These are phyloP conservation scores for Lichtheimia corymbifera DNA, from an alignment of 371 early-diverging fungal species.

Conservation along the genomic window DNA sequence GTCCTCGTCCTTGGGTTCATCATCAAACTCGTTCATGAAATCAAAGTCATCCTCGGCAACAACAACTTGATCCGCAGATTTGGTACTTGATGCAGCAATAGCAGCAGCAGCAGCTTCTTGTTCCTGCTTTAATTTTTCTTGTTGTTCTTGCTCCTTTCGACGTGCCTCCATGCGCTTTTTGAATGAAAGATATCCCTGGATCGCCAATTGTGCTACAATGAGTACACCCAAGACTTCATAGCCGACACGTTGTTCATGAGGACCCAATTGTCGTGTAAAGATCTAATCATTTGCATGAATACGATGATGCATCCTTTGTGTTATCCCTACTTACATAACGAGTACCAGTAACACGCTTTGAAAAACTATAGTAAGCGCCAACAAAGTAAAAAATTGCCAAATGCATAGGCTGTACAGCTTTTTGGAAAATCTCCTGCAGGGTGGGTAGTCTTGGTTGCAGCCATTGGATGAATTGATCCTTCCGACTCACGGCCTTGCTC, in stretches of 20 bases:
- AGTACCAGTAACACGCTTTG: constrained; percentile 77
- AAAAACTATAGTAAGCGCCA: constrained; percentile 76
- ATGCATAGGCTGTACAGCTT: constrained; percentile 64
- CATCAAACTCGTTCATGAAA: constrained; percentile 40
- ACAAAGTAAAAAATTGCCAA: constrained; percentile 82
- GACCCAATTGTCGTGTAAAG: constrained; percentile 73
- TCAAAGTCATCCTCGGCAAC: constrained; percentile 45
- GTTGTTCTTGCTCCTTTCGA: constrained; percentile 13
- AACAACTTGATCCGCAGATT: constrained; percentile 2
- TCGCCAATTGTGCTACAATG: constrained; percentile 69
- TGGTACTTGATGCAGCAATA: neutral
- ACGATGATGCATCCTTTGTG: neutral
- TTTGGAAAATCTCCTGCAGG: constrained; percentile 35
- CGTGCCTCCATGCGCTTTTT: constrained; percentile 28
- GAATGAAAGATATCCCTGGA: constrained; percentile 49
- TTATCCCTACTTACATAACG: constrained; percentile 62
- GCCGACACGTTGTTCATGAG: constrained; percentile 73
- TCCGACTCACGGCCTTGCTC: neutral
- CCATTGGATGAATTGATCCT: constrained; percentile 6
- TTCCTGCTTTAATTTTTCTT: constrained; percentile 7
- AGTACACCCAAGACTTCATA: constrained; percentile 86
- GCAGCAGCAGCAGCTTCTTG: constrained; percentile 10
- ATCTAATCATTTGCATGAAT: constrained; percentile 37
- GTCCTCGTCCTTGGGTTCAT: constrained; percentile 25
- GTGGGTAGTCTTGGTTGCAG: constrained; percentile 17